Base-by-base conservation (phyloP, 208 protist genomes). In the Trypanosoma mega region DNA sequence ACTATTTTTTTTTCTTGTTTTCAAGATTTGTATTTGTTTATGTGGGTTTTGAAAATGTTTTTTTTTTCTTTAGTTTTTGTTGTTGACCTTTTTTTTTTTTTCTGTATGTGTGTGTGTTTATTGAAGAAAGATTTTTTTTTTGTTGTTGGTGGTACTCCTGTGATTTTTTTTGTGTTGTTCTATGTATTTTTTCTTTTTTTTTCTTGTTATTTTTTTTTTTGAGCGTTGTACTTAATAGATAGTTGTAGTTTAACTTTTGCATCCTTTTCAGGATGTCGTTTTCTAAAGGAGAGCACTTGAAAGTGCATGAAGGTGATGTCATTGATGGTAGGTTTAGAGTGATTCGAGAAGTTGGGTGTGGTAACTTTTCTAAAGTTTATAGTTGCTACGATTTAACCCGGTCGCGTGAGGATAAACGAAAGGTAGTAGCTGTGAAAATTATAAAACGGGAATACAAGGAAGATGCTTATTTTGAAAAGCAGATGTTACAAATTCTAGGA, bases 341-440 rank as follows among this genome's bases (percentile, higher is more conserved):
- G 8, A 24, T 90, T 27, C 33, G 72, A 8, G 71, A 90, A 45
- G 65, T 90, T 7, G 90, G 90, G 18, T 80, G 69, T 6, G 90
- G 90, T 26, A 87, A 93, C 64, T 96, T 96, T 44, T 88, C 84
- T 14, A 90, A 81, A 31, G 86, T 96, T 26, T 96, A 92, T 52
- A 72, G 72, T 21, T 83, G 76, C 24, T 55, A 74, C 14, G 83
- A 91, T 49, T 9, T 77, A 0, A 23, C 70, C 1, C 33, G 48
- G 11, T 37, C 27, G 18, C 36, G 50, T 30, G 60, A 76, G 23
- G 24, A 26, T 7, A 71, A 55, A 27, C 39, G 48, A 1, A 56
- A 56, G 26, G 43, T 64, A 16, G 63, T 96, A 6, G 89, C 89
- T 1, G 74, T 93, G 53, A 96, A 96, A 59, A 77, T 93, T 33